Evolutionary conservation across 1,284 basidiomycete species (phyloP), one percentile per base, ranked within the genome.

Genomic region (Rhodofomes roseus): DNA sequence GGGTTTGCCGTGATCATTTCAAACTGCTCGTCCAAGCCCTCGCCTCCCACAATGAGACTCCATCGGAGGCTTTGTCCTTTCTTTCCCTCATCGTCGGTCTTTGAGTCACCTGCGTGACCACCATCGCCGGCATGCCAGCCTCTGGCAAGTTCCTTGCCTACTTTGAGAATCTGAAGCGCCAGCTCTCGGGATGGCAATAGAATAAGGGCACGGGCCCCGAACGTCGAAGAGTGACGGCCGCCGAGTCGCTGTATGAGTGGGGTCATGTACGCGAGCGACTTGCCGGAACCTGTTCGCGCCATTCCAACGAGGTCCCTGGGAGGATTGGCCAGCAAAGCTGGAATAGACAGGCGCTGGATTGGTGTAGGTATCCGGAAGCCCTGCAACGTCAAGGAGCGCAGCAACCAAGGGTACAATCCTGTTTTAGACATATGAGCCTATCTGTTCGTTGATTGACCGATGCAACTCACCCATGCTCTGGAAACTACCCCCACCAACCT

Each of bases 211-310:
- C 95, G 84, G 18, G 93, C 88, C 50, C 96, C 96, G 65, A 95
- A 95, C 0, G 85, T 77, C 12, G 85, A 83, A 4, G 88, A 84
- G 72, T 97, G 95, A 18, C 86, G 79, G 18, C 92, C 92, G 25
- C 91, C 87, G 11, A 99, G 83, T 27, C 92, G 83, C 63, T 97
- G 93, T 0, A 98, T 81, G 14, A 99, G 82, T 50, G 97, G 97
- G 22, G 99, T 81, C 79, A 99, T 86, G 74, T 97, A 99, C 39
- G 96, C 96, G 29, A 99, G 83, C 14, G 96, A 98, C 77, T 99
- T 99, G 62, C 97, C 97, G 0, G 96, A 98, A 59, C 97, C 97
- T 0, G 97, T 99, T 20, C 97, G 83, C 23, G 97, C 96, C 97
- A 99, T 99, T 56, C 95, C 97, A 20, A 99, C 93, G 9, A 99